A percentile compares a stretch with the other conserved stretches of the same genome.
Evolutionary conservation across 2,329 filamentous ascomycete genomes (phyloP).

Genomic region (Cladosporium phlei): DNA sequence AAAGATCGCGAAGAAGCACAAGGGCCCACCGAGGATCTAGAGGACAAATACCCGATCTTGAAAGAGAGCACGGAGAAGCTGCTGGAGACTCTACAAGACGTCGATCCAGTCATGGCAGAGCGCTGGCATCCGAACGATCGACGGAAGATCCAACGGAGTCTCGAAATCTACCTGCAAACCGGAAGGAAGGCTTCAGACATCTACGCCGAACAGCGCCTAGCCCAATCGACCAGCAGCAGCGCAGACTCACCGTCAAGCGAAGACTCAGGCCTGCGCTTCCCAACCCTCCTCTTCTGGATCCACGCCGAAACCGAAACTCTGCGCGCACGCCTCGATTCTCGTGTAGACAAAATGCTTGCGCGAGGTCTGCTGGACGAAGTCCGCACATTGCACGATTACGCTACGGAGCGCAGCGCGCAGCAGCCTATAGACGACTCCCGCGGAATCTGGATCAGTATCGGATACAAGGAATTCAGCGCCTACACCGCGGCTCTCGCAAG

Average conservation of each 20-base stretch:
- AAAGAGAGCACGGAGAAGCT: constrained; percentile 67
- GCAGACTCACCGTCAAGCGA: neutral
- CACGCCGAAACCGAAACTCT: constrained; percentile 67
- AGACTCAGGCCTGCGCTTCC: constrained; percentile 41
- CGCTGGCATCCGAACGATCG: constrained; percentile 92
- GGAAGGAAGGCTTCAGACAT: constrained; percentile 78
- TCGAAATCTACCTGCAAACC: constrained; percentile 84
- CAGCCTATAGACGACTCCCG: constrained; percentile 62
- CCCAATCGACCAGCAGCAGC: constrained; percentile 2
- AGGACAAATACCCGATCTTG: constrained; percentile 61
- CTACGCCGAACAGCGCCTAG: constrained; percentile 66
- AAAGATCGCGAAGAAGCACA: constrained; percentile 28
- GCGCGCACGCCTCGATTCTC: constrained; percentile 63
- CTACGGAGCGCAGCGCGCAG: constrained; percentile 41
- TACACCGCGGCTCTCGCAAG: constrained; percentile 50
- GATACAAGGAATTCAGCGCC: constrained; percentile 82
- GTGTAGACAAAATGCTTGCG: constrained; percentile 80
- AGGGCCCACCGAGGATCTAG: constrained; percentile 26
- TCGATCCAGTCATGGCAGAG: constrained; percentile 84
- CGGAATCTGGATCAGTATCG: constrained; percentile 95
- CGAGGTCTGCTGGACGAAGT: constrained; percentile 62
- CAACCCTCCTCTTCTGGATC: constrained; percentile 78
- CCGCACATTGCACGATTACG: constrained; percentile 45
- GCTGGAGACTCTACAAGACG: constrained; percentile 65
- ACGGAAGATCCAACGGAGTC: constrained; percentile 80